Evolutionary conservation across 345 rosid genomes (phyloP), one percentile per base, ranked within the genome.

Genomic region (Balakata baccata): DNA sequence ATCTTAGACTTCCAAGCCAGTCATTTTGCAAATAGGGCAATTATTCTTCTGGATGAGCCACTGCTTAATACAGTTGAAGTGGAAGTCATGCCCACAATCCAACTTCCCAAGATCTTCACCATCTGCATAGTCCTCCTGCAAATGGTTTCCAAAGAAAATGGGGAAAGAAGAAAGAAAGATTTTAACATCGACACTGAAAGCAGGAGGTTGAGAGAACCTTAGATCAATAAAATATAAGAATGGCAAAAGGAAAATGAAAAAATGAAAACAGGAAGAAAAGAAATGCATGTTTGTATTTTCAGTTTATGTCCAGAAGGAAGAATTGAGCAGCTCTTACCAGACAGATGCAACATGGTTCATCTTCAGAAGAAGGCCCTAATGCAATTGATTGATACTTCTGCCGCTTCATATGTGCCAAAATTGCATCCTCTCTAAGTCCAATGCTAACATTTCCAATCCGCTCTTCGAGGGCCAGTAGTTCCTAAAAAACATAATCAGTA

Each of bases 21-120:
- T 53, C 72, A 13, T 52, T 29, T 78, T 85, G 77, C 87, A 85
- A 11, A 85, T 66, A 38, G 87, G 87, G 74, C 85, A 85, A 0
- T 7, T 37, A 23, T 85, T 85, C 73, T 85, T 85, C 66, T 9
- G 52, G 47, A 23, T 8, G 0, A 85, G 78, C 88, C 88, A 83
- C 53, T 50, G 68, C 52, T 54, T 80, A 12, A 85, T 81, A 71
- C 86, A 82, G 20, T 72, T n/a, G 67, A 71, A 70, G 64, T 85
- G 87, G 65, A 63, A 85, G 2, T 69, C 76, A 74, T 85, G 87
- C 8, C 81, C 84, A 11, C 85, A 85, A 9, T 78, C 78, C 43
- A 85, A 69, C 75, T 65, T 78, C 29, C 80, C 79, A 2, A 85
- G 20, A 14, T 65, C 73, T 20, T 80, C 83, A 3, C 69, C 86